Evolutionary conservation across 305 asterid genomes (phyloP), one percentile per base, ranked within the genome.

Genomic region (Coffea humblotiana): DNA sequence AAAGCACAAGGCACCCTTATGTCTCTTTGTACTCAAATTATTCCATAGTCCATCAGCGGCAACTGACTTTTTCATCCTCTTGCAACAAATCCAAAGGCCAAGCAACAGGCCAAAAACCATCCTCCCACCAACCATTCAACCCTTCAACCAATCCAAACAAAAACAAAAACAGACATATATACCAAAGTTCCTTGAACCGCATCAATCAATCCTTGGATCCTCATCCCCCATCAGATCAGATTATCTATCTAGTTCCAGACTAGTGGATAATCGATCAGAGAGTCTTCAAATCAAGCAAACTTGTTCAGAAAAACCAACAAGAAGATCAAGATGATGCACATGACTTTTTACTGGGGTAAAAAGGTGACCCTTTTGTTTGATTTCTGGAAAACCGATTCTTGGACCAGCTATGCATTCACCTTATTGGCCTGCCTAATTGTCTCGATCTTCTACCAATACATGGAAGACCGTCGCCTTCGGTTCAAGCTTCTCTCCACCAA

Each of bases 311-410:
- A 23, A 61, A n/a, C 60, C 11, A 48, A 15, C 6, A 32, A 63
- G 32, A 64, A 45, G 23, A 83, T 65, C 75, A 92, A 86, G 84
- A 95, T 95, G 99, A 95, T 95, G 99, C 98, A 93, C 87, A 95
- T 95, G 99, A 95, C 97, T 2, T 93, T 95, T 71, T 95, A 95
- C 84, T 95, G 99, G 99, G 97, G 99, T 51, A 87, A 64, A 72
- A 86, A 71, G 0, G 99, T 87, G 0, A 95, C 99, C 29, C 86
- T 95, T 64, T 89, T 95, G 77, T 93, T 95, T 83, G 97, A 95
- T 90, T 93, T 89, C 6, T 95, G 99, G 98, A 82, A 69, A 67
- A 95, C 98, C n/a, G 85, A 95, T 83, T 91, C 97, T 15, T 93
- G 95, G 93, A 37, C 25, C 14, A 81, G 88, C 81, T 95, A 93